Conservation (phyloP, 768 basidiomycete genomes). For the Podaxis sp. region DNA sequence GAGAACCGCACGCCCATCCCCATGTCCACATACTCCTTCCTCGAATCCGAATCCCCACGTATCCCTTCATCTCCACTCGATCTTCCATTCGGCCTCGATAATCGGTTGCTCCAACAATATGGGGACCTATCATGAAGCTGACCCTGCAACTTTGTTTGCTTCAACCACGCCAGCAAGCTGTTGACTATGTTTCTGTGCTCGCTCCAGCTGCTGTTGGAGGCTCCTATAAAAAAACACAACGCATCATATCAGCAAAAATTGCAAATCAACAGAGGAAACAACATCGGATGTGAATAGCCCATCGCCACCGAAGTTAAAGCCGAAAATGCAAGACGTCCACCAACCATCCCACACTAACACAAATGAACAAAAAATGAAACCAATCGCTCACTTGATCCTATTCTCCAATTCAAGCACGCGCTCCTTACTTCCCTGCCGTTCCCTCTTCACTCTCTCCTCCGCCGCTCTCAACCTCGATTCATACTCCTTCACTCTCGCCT, state of each 20-base stretch:
- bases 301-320: not conserved
- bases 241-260: not conserved
- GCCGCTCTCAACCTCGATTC: constrained; percentile 77
- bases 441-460: constrained; percentile 90
- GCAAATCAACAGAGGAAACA: not conserved
- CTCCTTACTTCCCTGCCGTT: constrained; percentile 93
- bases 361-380: not conserved
- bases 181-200: constrained; percentile 72
- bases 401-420: constrained; percentile 69
- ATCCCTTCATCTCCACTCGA: not conserved
- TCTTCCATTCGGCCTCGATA: not conserved
- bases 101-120: no score
- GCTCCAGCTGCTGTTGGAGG: constrained; percentile 73
- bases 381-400: constrained; percentile 54
- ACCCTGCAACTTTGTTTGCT: constrained; percentile 29
- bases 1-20: not conserved
- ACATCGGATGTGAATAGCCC: not conserved
- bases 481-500: constrained; percentile 92
- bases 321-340: not conserved
- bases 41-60: not conserved
- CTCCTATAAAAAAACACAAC: constrained; percentile 44
- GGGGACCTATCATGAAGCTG: not conserved
- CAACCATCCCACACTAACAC: not conserved
- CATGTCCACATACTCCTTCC: not conserved
- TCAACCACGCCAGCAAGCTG: constrained; percentile 59